Conservation (phyloP, 345 rosid species). For the Eucalyptus pauciflora region DNA sequence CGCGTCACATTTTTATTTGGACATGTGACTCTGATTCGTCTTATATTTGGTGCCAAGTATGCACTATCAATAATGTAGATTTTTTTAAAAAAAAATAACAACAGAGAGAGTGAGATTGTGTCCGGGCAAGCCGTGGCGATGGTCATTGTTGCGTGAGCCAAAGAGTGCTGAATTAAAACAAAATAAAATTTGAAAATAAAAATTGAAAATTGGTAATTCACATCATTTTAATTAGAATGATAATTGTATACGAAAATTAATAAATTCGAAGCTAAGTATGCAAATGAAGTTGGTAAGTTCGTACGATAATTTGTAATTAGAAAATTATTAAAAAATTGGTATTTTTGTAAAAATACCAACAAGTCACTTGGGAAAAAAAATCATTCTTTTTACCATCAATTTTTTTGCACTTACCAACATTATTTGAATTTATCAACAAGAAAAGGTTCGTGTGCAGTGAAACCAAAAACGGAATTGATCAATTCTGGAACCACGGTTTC, state of each 20-base stretch:
- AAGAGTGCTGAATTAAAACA: neutral
- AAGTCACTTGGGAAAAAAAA: neutral
- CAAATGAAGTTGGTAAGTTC: neutral
- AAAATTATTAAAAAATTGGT: neutral
- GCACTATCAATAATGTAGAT: neutral
- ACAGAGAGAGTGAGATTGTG: neutral
- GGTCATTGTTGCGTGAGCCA: neutral
- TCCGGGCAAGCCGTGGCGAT: neutral
- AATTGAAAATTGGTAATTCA: neutral
- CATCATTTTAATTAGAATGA: neutral
- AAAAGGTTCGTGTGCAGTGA: neutral
- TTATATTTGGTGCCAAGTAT: neutral
- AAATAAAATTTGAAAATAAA: no score
- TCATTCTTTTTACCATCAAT: neutral
- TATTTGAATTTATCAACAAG: neutral
- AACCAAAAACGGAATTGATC: neutral
- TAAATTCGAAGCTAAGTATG: neutral
- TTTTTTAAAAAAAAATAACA: fast-evolving
- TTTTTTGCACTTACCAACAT: neutral
- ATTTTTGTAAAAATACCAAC: neutral
- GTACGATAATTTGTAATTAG: neutral
- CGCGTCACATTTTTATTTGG: neutral
- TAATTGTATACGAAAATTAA: neutral
- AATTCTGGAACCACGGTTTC: neutral
- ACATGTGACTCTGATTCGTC: neutral